phyloP scores from a whole-genome alignment of 1,139 yeast species.

The Candida freyschussii region DNA sequence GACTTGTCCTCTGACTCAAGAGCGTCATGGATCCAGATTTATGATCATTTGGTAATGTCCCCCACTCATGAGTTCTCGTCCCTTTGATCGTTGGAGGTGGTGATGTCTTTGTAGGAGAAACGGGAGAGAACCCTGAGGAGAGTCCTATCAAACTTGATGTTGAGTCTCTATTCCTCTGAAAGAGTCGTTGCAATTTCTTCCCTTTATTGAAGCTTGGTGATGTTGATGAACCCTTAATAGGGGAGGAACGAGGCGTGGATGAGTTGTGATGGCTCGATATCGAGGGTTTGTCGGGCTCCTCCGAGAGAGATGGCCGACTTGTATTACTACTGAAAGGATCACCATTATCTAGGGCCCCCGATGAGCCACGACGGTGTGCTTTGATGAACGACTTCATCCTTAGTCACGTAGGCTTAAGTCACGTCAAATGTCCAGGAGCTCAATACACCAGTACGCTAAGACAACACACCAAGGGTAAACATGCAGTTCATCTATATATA shows the following conservation, averaged over 20 bases:
- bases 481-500: no score
- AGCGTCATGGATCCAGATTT: background rate
- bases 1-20: slow-evolving; percentile 2
- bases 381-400: slow-evolving; percentile 35
- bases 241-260: slow-evolving; percentile 9
- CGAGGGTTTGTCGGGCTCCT: slow-evolving; percentile 14
- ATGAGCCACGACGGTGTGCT: slow-evolving; percentile 31
- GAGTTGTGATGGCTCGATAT: slow-evolving; percentile 1
- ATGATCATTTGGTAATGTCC: slow-evolving; percentile 17
- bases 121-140: slow-evolving; percentile 16
- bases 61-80: slow-evolving; percentile 38
- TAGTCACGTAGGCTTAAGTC: no score
- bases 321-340: no score
- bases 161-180: slow-evolving; percentile 19
- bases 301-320: background rate
- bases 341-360: slow-evolving; percentile 20
- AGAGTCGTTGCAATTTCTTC: slow-evolving; percentile 22
- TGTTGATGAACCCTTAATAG: slow-evolving; percentile 5
- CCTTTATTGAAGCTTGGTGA: slow-evolving; percentile 14
- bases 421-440: no score
- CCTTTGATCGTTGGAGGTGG: slow-evolving; percentile 33
- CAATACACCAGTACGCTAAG: no score
- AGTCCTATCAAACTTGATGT: slow-evolving; percentile 23
- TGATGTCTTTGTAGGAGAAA: slow-evolving; percentile 18
- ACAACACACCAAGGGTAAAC: no score